Conservation (phyloP, 805 yeast genomes). For the Wickerhamomyces queroliae region DNA sequence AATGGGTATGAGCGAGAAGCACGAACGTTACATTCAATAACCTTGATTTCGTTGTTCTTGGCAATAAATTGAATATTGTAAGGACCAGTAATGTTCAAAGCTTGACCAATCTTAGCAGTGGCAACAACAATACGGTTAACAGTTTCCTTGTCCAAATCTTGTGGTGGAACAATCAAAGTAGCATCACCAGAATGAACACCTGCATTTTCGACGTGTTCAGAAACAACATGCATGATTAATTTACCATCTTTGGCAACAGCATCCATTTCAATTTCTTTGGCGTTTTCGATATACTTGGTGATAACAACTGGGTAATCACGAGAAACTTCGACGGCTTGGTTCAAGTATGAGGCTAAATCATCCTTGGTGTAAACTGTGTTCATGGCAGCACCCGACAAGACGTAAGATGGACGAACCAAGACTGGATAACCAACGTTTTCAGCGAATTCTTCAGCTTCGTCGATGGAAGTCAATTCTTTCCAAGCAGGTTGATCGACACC, state of each 20-base stretch:
- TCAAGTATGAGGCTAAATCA: conserved; percentile 79
- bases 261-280: conserved; percentile 98
- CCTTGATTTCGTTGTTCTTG: conserved; percentile 92
- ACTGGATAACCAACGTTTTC: conserved; percentile 91
- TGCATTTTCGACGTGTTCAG: conserved; percentile 98
- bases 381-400: conserved; percentile 98
- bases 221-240: conserved; percentile 93
- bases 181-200: conserved; percentile 99
- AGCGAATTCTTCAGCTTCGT: conserved; percentile 90
- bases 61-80: conserved; percentile 96
- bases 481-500: conserved; percentile 99
- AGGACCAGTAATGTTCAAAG: conserved; percentile 95
- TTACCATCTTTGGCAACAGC: conserved; percentile 96
- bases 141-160: conserved; percentile 87
- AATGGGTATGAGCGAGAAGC: conserved; percentile 99
- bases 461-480: conserved; percentile 92
- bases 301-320: conserved; percentile 98
- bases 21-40: conserved; percentile 96
- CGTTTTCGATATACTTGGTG: conserved; percentile 93
- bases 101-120: conserved; percentile 93
- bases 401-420: conserved; percentile 95
- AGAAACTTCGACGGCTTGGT: conserved; percentile 95
- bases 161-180: conserved; percentile 94
- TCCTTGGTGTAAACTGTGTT: conserved; percentile 88
- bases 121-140: conserved; percentile 89